phyloP scores from a whole-genome alignment of 2,329 filamentous ascomycete genomes.

The Fusarium bactridioides region DNA sequence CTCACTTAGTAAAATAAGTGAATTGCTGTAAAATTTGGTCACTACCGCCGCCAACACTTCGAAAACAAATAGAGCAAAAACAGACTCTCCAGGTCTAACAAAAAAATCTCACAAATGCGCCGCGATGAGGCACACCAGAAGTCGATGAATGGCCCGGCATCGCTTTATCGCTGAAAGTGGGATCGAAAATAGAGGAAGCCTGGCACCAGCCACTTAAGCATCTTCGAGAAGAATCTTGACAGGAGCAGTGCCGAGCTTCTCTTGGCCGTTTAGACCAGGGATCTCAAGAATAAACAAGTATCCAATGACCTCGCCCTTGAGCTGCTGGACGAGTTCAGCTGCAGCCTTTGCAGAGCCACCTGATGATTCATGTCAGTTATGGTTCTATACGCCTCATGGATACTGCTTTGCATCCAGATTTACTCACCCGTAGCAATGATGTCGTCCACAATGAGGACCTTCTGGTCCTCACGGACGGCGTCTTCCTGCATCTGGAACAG shows the following conservation, averaged over 20 bases:
- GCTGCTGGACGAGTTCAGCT: slow-evolving; percentile 83
- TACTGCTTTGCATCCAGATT: background rate
- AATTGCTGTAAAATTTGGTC: slow-evolving; percentile 20
- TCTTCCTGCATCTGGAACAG: slow-evolving; percentile 95
- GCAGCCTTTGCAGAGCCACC: slow-evolving; percentile 92
- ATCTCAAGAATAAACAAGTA: slow-evolving; percentile 97
- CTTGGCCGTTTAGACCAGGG: slow-evolving; percentile 88
- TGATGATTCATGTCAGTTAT: slow-evolving; percentile 49
- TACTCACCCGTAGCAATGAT: slow-evolving; percentile 95
- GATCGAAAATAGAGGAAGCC: slow-evolving; percentile 23
- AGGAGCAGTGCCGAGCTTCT: slow-evolving; percentile 81
- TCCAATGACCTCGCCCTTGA: slow-evolving; percentile 85
- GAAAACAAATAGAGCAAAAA: slow-evolving; percentile 24
- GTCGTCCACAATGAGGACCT: slow-evolving; percentile 93
- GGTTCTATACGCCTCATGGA: background rate
- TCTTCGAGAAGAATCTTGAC: slow-evolving; percentile 81
- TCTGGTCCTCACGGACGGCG: slow-evolving; percentile 84
- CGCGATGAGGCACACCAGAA: slow-evolving; percentile 13
- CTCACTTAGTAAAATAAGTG: slow-evolving; percentile 30
- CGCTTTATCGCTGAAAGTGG: slow-evolving; percentile 21
- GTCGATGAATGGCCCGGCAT: slow-evolving; percentile 22
- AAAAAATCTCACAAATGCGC: slow-evolving; percentile 21
- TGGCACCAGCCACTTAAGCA: slow-evolving; percentile 24
- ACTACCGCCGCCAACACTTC: slow-evolving; percentile 23
- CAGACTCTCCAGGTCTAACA: slow-evolving; percentile 26